Base-by-base conservation (phyloP, 495 filamentous ascomycete genomes). In the Cenococcum geophilum region DNA sequence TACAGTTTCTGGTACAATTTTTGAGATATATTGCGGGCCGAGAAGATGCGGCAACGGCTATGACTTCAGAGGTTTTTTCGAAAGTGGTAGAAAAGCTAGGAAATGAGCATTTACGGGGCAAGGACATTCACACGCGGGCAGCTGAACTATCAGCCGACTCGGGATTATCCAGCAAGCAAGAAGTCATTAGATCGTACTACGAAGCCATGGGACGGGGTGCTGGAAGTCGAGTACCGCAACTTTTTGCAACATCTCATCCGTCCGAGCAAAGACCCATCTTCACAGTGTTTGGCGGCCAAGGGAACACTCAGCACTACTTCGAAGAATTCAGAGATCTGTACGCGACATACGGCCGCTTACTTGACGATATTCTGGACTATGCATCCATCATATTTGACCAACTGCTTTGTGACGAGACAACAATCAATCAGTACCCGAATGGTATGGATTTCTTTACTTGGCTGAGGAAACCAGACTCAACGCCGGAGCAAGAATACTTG, bases 341-440 rank as follows among this genome's bases (percentile, higher is more conserved):
- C 27, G 23, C 45, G 56, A 64, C 57, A 14, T 64, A 64, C 27
- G 57, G 54, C 25, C 51, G 55, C 14, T 37, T 61, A 14, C 59
- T 61, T 1, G 59, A 61, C 35, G 59, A 61, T 45, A 18, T 55
- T 23, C 40, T 61, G 27, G 49, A 61, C 23, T 61, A 45, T 48
- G 59, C 35, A 6, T 61, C 59, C 5, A 55, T 55, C 37, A 61
- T 61, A 27, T 64, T 47, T 21, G 40, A 55, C 50, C 59, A 61
- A 32, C 80, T 99, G n/a, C 86, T 95, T 1, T 83, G 86, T 61
- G 87, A 97, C 70, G 84, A 91, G 20, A 83, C 86, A 55, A 91
- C 91, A 11, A 91, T 86, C 70, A 97, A 99, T 79, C 82, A 97
- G 27, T 99, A 96, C 74, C 82, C 91, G 9, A 97, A 99, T 71